Evolutionary conservation across 78 protist species (phyloP).

Genomic region (Tieghemostelium lacteum): DNA sequence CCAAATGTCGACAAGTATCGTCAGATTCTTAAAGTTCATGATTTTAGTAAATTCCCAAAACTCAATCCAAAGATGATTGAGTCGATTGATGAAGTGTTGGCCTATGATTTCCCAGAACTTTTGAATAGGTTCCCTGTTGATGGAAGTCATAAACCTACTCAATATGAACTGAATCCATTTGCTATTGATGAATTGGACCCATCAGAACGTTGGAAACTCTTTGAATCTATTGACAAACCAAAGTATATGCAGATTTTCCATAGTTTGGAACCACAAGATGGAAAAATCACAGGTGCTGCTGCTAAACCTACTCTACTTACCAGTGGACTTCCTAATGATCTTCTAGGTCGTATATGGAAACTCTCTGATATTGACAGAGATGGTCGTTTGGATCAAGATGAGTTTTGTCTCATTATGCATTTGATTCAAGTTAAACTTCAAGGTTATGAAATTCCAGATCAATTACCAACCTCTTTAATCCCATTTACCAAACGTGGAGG

Average conservation of each 20-base stretch:
- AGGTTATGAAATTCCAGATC: constrained; percentile 41
- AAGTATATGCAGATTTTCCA: constrained; percentile 7
- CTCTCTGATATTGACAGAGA: constrained; percentile 75
- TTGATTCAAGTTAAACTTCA: constrained; percentile 16
- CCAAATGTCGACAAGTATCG: constrained; percentile 75
- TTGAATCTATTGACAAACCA: constrained; percentile 18
- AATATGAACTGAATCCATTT: constrained; percentile 74
- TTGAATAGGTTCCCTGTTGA: constrained; percentile 75
- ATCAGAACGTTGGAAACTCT: constrained; percentile 19
- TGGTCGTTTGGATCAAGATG: constrained; percentile 78
- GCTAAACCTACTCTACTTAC: constrained; percentile 33
- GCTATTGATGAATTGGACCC: constrained; percentile 57
- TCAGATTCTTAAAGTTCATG: constrained; percentile 25
- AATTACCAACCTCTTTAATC: constrained; percentile 60
- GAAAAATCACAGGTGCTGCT: constrained; percentile 43
- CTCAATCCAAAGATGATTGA: constrained; percentile 47
- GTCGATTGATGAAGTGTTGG: constrained; percentile 35
- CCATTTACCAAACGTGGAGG: constrained; percentile 81
- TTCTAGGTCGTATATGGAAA: constrained; percentile 61
- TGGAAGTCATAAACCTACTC: constrained; percentile 58
- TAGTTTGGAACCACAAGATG: constrained; percentile 44
- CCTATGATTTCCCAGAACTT: constrained; percentile 79
- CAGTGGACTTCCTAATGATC: constrained; percentile 29
- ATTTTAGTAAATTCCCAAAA: constrained; percentile 86
- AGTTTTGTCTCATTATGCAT: constrained; percentile 83